Evolutionary conservation across 345 rosid species (phyloP).

Genomic region (Turnera subulata): DNA sequence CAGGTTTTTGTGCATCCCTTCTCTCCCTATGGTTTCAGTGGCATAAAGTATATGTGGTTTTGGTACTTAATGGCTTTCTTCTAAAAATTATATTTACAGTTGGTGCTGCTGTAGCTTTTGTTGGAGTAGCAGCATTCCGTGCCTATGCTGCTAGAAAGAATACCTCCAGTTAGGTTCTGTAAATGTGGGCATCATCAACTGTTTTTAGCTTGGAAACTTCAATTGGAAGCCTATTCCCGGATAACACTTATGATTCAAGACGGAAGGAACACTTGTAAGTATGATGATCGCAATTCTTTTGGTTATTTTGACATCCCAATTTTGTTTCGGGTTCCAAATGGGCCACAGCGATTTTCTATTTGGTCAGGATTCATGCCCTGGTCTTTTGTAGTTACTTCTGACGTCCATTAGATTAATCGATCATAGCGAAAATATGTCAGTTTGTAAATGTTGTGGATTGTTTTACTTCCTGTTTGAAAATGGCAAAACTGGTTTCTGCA

Average conservation of each 20-base stretch:
- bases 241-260: not conserved
- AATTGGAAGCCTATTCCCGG: constrained; percentile 9
- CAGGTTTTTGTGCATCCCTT: constrained; percentile 35
- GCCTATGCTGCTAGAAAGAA: constrained; percentile 62
- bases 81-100: constrained; percentile 32
- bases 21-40: not conserved
- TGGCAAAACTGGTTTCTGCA: too few relatives aligned
- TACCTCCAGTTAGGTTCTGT: constrained; percentile 27
- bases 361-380: too few relatives aligned
- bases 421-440: not conserved
- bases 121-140: constrained; percentile 61
- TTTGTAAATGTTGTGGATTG: not conserved
- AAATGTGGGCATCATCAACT: constrained; percentile 1
- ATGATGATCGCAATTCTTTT: not conserved
- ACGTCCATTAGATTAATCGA: not conserved
- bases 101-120: constrained; percentile 54
- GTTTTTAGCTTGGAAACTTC: constrained; percentile 4
- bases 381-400: too few relatives aligned
- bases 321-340: too few relatives aligned
- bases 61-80: constrained; percentile 10
- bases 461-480: too few relatives aligned
- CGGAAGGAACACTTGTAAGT: constrained; percentile 3
- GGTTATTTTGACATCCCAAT: not conserved
- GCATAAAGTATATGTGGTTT: not conserved
- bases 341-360: not conserved